These are phyloP conservation scores for Paraphoma sp. DNA, from an alignment of 2,329 filamentous ascomycete genomes.

Conservation along the genomic window DNA sequence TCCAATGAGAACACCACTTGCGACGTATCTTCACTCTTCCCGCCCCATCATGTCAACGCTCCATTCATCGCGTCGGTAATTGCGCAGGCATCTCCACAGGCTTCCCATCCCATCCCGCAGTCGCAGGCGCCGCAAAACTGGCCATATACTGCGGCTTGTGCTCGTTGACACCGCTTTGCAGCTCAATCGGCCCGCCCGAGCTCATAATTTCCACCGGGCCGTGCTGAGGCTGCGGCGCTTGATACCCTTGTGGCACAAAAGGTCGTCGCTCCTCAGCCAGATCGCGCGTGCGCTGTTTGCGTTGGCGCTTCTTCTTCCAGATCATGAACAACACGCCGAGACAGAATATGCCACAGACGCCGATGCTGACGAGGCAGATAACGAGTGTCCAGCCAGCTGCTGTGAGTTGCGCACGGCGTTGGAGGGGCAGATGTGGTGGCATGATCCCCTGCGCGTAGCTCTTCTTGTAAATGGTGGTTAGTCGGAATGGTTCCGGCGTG, in stretches of 20 bases:
- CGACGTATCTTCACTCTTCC: neutral
- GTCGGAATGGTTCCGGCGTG: neutral
- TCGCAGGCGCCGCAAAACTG: constrained; percentile 7
- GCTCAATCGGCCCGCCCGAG: constrained; percentile 9
- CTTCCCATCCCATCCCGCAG: constrained; percentile 7
- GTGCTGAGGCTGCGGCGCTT: neutral
- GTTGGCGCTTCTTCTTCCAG: constrained; percentile 13
- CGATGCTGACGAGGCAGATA: constrained; percentile 3
- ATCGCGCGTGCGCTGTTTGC: constrained; percentile 12
- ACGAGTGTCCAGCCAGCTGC: neutral
- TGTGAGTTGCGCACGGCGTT: constrained; percentile 9
- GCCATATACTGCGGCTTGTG: constrained; percentile 12
- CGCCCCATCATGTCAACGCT: neutral
- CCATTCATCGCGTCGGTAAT: neutral
- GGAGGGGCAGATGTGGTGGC: constrained; percentile 6
- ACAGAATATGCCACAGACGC: constrained; percentile 6
- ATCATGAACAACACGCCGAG: constrained; percentile 8
- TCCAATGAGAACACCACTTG: neutral
- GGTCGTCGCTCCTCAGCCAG: constrained; percentile 10
- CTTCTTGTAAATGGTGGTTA: neutral
- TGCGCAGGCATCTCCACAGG: constrained; percentile 17
- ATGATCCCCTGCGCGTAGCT: constrained; percentile 1
- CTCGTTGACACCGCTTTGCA: constrained; percentile 6
- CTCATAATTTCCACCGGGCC: neutral
- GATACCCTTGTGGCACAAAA: neutral